Evolutionary conservation across 2,329 filamentous ascomycete species (phyloP).

Genomic region (Metarhizium humberi): DNA sequence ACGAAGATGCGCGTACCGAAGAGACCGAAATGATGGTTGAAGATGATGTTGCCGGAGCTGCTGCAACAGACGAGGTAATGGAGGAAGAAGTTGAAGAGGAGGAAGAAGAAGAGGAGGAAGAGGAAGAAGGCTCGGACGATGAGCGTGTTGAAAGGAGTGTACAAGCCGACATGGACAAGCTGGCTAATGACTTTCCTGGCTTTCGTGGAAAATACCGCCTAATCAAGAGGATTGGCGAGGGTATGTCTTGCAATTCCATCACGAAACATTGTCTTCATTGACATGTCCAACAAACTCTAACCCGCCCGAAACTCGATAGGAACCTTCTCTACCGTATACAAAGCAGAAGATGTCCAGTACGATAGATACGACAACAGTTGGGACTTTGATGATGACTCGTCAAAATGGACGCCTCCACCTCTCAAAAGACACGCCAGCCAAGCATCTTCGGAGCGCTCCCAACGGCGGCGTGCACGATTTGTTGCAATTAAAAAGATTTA

Average conservation of each 20-base stretch:
- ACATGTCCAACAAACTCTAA: not conserved
- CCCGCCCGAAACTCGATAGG: slow-evolving; percentile 41
- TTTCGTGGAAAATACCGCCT: slow-evolving; percentile 79
- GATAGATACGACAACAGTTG: slow-evolving; percentile 77
- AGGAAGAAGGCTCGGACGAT: slow-evolving; percentile 42
- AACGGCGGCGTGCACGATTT: slow-evolving; percentile 48
- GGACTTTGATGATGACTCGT: slow-evolving; percentile 62
- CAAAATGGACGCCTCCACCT: slow-evolving; percentile 63
- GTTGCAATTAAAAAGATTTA: slow-evolving; percentile 99
- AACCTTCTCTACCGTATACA: slow-evolving; percentile 98
- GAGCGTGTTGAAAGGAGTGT: slow-evolving; percentile 60
- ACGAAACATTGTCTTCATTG: not conserved
- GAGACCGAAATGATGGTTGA: slow-evolving; percentile 41
- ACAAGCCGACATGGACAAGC: slow-evolving; percentile 75
- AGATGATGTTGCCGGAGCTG: slow-evolving; percentile 19
- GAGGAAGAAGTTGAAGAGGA: slow-evolving; percentile 17
- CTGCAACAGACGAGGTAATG: slow-evolving; percentile 14
- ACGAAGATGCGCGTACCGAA: slow-evolving; percentile 40
- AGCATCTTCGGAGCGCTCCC: slow-evolving; percentile 16
- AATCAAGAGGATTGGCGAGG: slow-evolving; percentile 96
- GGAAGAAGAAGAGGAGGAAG: slow-evolving; percentile 19
- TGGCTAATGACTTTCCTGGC: slow-evolving; percentile 73
- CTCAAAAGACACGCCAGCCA: slow-evolving; percentile 39
- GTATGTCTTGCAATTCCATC: slow-evolving; percentile 32
- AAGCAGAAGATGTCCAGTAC: slow-evolving; percentile 87